Evolutionary conservation across 176 grass and related monocot species (phyloP).

Genomic region (Triticum dicoccoides): DNA sequence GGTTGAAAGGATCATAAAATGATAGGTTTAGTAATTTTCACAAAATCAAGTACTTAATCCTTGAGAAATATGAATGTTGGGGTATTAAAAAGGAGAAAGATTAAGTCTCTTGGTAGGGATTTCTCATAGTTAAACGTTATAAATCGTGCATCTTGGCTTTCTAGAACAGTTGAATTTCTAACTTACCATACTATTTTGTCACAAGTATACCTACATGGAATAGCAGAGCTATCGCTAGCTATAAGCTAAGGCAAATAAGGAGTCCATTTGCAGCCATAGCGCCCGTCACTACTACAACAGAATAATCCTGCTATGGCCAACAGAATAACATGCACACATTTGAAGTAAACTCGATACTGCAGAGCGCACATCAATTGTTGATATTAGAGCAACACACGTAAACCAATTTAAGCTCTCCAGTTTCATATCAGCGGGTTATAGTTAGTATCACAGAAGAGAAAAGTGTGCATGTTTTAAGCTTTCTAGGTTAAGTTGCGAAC

Average conservation of each 20-base stretch:
- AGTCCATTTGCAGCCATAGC: background rate
- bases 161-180: background rate
- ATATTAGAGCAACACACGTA: conserved; percentile 2
- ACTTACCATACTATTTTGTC: background rate
- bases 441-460: background rate
- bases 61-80: background rate
- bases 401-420: background rate
- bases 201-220: background rate
- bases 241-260: background rate
- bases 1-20: background rate
- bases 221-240: background rate
- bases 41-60: background rate
- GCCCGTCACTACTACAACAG: background rate
- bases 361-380: background rate
- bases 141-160: background rate
- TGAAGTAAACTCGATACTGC: conserved; percentile 2
- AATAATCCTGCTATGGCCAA: background rate
- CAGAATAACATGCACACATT: too few relatives aligned
- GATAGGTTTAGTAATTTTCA: background rate
- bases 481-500: background rate
- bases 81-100: background rate
- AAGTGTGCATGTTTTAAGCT: background rate
- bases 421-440: conserved; percentile 11
- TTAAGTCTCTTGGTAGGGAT: background rate
- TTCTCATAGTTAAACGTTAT: background rate